Evolutionary conservation across 2,329 filamentous ascomycete species (phyloP), one percentile per base, ranked within the genome.

Genomic region (Pestalotiopsis fici): DNA sequence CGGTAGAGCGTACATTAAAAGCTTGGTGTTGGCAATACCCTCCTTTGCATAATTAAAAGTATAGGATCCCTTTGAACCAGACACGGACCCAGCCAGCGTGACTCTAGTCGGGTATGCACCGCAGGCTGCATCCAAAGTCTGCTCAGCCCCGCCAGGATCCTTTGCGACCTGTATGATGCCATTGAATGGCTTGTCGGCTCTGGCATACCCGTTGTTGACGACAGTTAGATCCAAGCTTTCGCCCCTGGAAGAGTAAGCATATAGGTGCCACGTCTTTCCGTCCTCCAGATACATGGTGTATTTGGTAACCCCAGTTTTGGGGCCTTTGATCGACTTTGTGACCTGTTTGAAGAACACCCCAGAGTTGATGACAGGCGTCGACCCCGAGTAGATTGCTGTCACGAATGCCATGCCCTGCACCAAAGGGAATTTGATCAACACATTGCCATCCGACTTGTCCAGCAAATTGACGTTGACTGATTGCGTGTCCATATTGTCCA

Each of bases 341-440:
- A 98, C 83, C 21, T 86, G 89, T 67, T 86, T 85, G 82, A 95
- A 97, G 68, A 91, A 91, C 1, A 96, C 87, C 1, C 89, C 90
- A 25, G 90, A 91, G 72, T 95, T 90, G 56, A 98, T 85, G 3
- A 90, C 75, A 0, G 95, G 95, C 7, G 88, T 90, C 0, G 89
- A 85, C 35, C 89, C 88, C 65, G 84, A 85, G 79, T 95, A 98
- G 21, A 92, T 78, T 0, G 86, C 95, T 4, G 95, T 98, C 21
- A 97, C 84, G 73, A 94, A 97, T 0, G 89, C 91, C 89, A 97
- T 96, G 12, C 96, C 96, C 76, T 98, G 95, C 0, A 97, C 89
- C 7, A 98, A 76, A 0, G 95, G 94, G 71, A 97, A 94, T 0
- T 88, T 91, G 23, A 98, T 86, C 1, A 86, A 83, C 0, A 91